These are phyloP conservation scores for Coix lacrymajobi DNA, from an alignment of 176 grass and related monocot genomes.

Conservation along the genomic window DNA sequence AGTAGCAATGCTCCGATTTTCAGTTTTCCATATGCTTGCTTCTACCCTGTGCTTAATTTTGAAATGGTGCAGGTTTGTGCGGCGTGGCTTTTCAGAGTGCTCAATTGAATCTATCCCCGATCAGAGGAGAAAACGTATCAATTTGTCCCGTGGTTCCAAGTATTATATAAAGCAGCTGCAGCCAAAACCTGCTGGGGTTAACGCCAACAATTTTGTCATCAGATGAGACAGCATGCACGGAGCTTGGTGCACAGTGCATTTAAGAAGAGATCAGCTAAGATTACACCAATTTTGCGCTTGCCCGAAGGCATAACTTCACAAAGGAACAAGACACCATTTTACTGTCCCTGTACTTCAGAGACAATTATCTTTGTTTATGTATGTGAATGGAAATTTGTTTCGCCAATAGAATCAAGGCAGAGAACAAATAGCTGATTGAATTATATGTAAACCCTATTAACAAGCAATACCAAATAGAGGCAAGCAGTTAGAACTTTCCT, in stretches of 20 bases:
- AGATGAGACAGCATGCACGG: conserved; percentile 7
- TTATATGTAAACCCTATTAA: neutral
- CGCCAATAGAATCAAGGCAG: neutral
- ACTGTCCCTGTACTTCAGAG: neutral
- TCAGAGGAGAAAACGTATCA: conserved; percentile 64
- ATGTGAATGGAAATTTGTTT: neutral
- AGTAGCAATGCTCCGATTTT: neutral
- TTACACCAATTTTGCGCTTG: neutral
- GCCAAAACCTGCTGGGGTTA: conserved; percentile 42
- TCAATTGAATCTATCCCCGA: conserved; percentile 69
- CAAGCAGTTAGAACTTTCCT: neutral
- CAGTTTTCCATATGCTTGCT: neutral
- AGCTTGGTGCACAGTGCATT: neutral
- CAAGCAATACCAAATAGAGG: neutral
- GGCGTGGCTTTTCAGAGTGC: conserved; percentile 70
- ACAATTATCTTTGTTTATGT: neutral
- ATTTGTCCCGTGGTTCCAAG: conserved; percentile 78
- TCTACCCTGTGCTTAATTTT: conserved; percentile 10
- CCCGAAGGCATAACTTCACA: neutral
- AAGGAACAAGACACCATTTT: neutral
- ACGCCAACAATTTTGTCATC: conserved; percentile 32
- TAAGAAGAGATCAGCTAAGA: neutral
- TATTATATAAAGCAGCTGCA: conserved; percentile 81
- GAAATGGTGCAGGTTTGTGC: conserved; percentile 68
- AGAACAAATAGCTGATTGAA: neutral